Evolutionary conservation across 192 early-diverging fungal genomes (phyloP).

Genomic region (Coemansia sp.): DNA sequence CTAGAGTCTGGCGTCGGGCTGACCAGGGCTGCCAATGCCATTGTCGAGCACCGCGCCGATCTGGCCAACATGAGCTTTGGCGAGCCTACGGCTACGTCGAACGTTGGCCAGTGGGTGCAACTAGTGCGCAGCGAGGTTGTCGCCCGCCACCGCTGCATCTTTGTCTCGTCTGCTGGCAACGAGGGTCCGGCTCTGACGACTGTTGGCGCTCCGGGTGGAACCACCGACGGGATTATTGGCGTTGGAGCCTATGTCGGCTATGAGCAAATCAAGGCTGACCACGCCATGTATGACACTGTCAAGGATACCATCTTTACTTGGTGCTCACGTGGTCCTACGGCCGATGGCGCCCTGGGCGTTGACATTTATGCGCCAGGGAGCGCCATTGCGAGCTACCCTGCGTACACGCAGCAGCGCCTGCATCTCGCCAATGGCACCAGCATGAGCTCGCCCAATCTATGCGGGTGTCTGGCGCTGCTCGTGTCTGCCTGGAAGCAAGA

Average conservation of each 20-base stretch:
- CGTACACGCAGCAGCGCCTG: constrained; percentile 71
- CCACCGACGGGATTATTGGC: constrained; percentile 73
- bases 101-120: constrained; percentile 82
- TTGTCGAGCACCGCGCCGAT: constrained; percentile 69
- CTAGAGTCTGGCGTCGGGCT: constrained; percentile 88
- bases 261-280: constrained; percentile 84
- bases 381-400: constrained; percentile 89
- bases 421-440: constrained; percentile 92
- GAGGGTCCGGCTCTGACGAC: constrained; percentile 89
- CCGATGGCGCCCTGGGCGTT: constrained; percentile 85
- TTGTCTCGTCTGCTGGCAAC: constrained; percentile 92
- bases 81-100: constrained; percentile 73
- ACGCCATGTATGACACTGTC: constrained; percentile 80
- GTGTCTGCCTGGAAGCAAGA: constrained; percentile 82
- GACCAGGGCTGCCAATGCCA: constrained; percentile 78
- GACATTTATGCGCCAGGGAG: constrained; percentile 88
- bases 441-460: constrained; percentile 92
- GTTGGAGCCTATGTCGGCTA: constrained; percentile 92
- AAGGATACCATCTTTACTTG: constrained; percentile 86
- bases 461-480: constrained; percentile 85
- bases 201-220: constrained; percentile 83
- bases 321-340: constrained; percentile 84
- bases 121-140: constrained; percentile 82
- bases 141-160: constrained; percentile 79
- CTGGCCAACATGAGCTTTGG: constrained; percentile 91